Evolutionary conservation across 1,284 basidiomycete species (phyloP).

Genomic region (Porogramme epimiltina): DNA sequence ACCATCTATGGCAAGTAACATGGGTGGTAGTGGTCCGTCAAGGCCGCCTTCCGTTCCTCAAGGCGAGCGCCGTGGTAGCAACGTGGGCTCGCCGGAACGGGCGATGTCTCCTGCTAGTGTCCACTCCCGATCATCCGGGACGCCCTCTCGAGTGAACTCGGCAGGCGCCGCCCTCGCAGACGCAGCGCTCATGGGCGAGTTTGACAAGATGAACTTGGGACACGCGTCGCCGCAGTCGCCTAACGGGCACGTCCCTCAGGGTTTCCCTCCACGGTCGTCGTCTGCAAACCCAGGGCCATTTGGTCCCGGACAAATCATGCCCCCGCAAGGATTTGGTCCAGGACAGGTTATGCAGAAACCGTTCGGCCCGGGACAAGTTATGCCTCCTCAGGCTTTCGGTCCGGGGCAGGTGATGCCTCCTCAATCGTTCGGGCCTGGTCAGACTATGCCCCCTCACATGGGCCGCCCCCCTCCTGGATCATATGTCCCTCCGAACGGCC

Average conservation of each 20-base stretch:
- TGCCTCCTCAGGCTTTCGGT: constrained; percentile 26
- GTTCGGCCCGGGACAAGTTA: constrained; percentile 29
- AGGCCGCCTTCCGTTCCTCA: constrained; percentile 22
- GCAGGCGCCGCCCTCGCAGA: constrained; percentile 19
- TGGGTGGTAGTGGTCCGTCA: constrained; percentile 20
- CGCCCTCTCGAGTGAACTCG: constrained; percentile 25
- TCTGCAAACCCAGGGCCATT: constrained; percentile 16
- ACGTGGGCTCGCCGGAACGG: not conserved
- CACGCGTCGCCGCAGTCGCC: constrained; percentile 21
- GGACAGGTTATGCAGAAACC: constrained; percentile 18
- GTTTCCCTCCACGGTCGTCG: constrained; percentile 24
- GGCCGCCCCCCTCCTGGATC: constrained; percentile 16
- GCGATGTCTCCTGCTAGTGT: constrained; percentile 27
- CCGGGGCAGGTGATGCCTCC: constrained; percentile 33
- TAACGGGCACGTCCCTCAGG: constrained; percentile 17
- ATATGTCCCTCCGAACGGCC: constrained; percentile 10
- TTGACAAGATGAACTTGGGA: constrained; percentile 32
- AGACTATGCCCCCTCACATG: constrained; percentile 22
- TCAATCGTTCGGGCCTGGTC: constrained; percentile 26
- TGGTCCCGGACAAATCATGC: constrained; percentile 19
- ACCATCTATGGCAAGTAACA: constrained; percentile 16
- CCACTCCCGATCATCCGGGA: constrained; percentile 15
- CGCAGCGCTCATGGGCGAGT: constrained; percentile 25
- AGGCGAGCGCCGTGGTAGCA: constrained; percentile 8
- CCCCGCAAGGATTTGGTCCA: constrained; percentile 22